These are phyloP conservation scores for Linum trigynum DNA, from an alignment of 345 rosid genomes.

Conservation along the genomic window DNA sequence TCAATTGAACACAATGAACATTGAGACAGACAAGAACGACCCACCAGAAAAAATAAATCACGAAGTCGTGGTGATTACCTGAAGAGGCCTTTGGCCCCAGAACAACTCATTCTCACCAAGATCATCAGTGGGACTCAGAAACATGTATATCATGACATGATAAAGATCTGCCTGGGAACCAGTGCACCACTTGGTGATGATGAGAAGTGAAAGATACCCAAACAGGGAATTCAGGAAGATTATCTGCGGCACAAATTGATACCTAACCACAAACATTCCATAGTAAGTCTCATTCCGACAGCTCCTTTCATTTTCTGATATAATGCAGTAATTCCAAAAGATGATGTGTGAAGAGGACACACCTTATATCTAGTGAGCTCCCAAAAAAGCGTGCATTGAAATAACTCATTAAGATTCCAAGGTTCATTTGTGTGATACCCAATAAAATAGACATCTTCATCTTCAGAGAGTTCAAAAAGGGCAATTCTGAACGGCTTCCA, in stretches of 20 bases:
- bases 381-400: constrained; percentile 74
- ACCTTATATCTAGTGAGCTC: constrained; percentile 78
- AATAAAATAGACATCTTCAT: constrained; percentile 97
- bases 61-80: constrained; percentile 34
- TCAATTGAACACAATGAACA: constrained; percentile 9
- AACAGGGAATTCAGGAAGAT: constrained; percentile 89
- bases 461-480: constrained; percentile 87
- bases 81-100: constrained; percentile 91
- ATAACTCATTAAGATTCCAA: constrained; percentile 78
- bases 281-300: constrained; percentile 14
- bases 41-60: neutral
- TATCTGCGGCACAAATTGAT: constrained; percentile 94
- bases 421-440: constrained; percentile 91
- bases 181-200: constrained; percentile 90
- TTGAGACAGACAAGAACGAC: constrained; percentile 7
- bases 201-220: constrained; percentile 90
- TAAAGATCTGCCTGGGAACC: constrained; percentile 98
- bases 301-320: neutral
- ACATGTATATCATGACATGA: constrained; percentile 99
- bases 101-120: constrained; percentile 87
- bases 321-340: neutral
- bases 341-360: constrained; percentile 6
- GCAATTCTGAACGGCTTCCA: constrained; percentile 93
- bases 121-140: constrained; percentile 84
- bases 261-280: constrained; percentile 40